Evolutionary conservation across 805 yeast species (phyloP), one percentile per base, ranked within the genome.

Genomic region (Teunomyces aglyptinius): DNA sequence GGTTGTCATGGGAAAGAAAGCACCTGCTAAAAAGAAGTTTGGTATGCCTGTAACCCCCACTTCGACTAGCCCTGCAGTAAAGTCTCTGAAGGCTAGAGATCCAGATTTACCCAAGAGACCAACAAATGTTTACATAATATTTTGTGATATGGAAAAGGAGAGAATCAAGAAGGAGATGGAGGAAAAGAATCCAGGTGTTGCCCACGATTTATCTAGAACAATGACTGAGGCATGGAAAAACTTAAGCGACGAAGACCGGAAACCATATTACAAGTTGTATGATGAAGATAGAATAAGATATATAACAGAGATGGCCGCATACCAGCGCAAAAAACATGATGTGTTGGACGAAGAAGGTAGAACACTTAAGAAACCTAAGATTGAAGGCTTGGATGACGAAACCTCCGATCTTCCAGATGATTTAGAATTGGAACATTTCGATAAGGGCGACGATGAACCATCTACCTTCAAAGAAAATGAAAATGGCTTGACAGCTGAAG

Each of bases 41-140:
- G 60, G 67, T 38, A 57, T 59, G 29, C 59, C 61, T 46, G 63
- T 61, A 49, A 56, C 42, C 29, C 38, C 39, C 6, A 34, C 41
- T 12, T 58, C 60, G 49, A 67, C 60, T 49, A 34, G 26, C 15
- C 41, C 43, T 11, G 44, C 49, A 6, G 60, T 52, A 55, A 63
- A 50, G 53, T 58, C 46, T 54, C 70, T 55, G 39, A 72, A 73
- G 43, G 72, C 76, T 7, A 80, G 90, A 56, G 96, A 90, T 63
- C 96, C 96, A 7, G 83, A 82, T 54, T 76, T 85, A 57, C 97
- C 97, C 16, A 89, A 86, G 56, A 76, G 95, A 57, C 96, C 97
- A 5, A 85, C 94, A 3, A 91, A 90, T 64, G 96, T 97, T 4
- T 91, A 90, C 59, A 72, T 89, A 51, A 78, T 89, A 22, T 90